Evolutionary conservation across 352 stramenopile genomes (phyloP), one percentile per base, ranked within the genome.

Genomic region (Albugo candida): DNA sequence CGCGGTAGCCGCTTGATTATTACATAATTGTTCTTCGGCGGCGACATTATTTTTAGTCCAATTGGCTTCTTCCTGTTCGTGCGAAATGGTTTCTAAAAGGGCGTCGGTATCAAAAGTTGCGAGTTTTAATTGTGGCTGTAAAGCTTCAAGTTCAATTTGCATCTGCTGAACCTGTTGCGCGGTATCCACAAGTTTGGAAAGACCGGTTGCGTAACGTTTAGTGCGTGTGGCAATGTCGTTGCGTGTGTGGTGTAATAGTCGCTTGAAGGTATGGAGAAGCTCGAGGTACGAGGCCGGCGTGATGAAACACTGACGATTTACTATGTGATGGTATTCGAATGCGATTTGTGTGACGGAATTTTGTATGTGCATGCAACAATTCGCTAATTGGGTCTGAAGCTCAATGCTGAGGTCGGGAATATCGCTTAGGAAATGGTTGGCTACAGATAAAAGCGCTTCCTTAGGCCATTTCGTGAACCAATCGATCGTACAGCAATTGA

Each of bases 401-500:
- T 61, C 37, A 12, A 67, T 47, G 5, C 83, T 66, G 14, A 96
- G 56, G 19, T 95, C 80, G 24, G 24, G 24, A 12, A 95, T 70
- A 45, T 93, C 73, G 14, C 89, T 65, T 0, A 97, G 63, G 49
- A 96, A 96, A 53, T 94, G 78, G 35, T 93, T 70, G 11, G 87
- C 92, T 6, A 97, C 92, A 2, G 77, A 93, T 13, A 79, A 73
- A 41, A 97, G 62, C 13, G 92, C 92, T 60, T 97, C 87, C 41
- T 93, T 70, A 0, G 92, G 92, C 92, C 92, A 97, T 47, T 96
- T 88, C 0, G 84, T 83, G 60, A 97, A 97, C 89, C 91, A 97
- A 46, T 97, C 91, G 51, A 97, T 97, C 36, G 91, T 97, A 54
- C 88, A 97, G 59, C 91, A 97, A 56, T 97, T 97, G 3, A 97